These are phyloP conservation scores for Gastrolobium bilobum DNA, from an alignment of 306 rosid genomes.

Conservation along the genomic window DNA sequence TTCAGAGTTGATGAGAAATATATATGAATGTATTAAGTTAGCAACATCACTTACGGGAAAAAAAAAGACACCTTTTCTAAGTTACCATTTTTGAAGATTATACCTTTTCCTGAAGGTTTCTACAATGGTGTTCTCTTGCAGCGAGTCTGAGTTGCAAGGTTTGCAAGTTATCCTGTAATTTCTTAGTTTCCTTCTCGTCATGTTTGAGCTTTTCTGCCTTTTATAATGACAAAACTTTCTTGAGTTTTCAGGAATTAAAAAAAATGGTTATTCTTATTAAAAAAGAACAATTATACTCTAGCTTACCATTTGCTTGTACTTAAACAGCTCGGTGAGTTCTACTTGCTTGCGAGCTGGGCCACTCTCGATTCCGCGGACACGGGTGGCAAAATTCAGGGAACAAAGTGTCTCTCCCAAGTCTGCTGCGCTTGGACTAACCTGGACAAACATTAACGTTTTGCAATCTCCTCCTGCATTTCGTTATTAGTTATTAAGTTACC, in stretches of 20 bases:
- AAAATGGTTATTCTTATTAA: conserved; percentile 13
- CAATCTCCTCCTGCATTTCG: conserved; percentile 92
- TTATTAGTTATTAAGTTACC: conserved; percentile 30
- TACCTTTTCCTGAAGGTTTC: conserved; percentile 92
- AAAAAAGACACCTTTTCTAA: not conserved
- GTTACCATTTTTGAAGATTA: conserved; percentile 1
- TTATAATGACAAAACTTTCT: conserved; percentile 43
- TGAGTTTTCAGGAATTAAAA: conserved; percentile 30
- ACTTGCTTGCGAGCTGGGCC: conserved; percentile 96
- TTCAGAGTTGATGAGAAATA: not conserved
- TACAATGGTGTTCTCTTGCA: conserved; percentile 81
- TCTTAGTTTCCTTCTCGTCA: conserved; percentile 91
- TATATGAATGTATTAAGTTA: not conserved
- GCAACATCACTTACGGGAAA: not conserved
- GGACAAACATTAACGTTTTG: conserved; percentile 98
- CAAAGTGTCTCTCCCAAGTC: conserved; percentile 94
- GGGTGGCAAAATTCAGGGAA: conserved; percentile 91
- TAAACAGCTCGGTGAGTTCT: conserved; percentile 78
- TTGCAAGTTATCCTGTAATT: conserved; percentile 80
- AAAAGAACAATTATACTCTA: not conserved
- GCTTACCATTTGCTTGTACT: conserved; percentile 97
- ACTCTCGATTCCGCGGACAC: conserved; percentile 89
- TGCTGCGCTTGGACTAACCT: conserved; percentile 82
- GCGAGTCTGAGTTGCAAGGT: conserved; percentile 78
- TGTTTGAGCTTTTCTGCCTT: conserved; percentile 90